Base-by-base conservation (phyloP, 129 eudicot species). In the Escallonia rubra region DNA sequence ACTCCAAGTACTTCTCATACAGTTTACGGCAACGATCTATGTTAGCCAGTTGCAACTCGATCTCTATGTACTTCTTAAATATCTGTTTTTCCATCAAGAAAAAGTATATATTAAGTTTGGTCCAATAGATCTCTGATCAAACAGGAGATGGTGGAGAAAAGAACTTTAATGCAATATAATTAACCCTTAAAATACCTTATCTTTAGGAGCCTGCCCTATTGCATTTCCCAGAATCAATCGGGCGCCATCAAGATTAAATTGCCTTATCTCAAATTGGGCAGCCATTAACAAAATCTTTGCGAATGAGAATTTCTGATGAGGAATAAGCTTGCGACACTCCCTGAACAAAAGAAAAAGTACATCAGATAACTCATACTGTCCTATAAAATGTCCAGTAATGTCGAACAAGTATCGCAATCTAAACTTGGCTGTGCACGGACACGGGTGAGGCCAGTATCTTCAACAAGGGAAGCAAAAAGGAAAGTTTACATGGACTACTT, bases 201-300 rank as follows among this genome's bases (percentile, higher is more conserved):
- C 97, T 72, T 82, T 90, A 53, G 97, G 95, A 66, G 97, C 92
- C 65, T 61, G 85, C 39, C 97, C 97, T 73, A 87, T 90, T 13
- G 97, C 97, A 55, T 78, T 78, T 46, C 97, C 97, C 56, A 90
- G 86, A 64, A 87, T 69, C 43, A 42, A 42, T 3, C 95, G 80
- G 16, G 97, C 95, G 48, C 81, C 87, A 41, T 74, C 59, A 2
- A 90, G 86, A 78, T 89, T 84, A 76, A 88, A 59, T 78, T 93
- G 98, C 16, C 98, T 78, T 53, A 88, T 89, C 72, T 93, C 95
- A 74, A 93, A 89, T 73, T 93, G 96, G 16, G 98, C 96, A 49
- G 98, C 95, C 91, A 89, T 56, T 64, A 93, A 78, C 98, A 96
- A 93, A 59, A 93, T 71, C 68, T 89, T 93, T 5, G 98, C 98